Base-by-base conservation (phyloP, 495 filamentous ascomycete genomes). In the Aspergillus affinis region DNA sequence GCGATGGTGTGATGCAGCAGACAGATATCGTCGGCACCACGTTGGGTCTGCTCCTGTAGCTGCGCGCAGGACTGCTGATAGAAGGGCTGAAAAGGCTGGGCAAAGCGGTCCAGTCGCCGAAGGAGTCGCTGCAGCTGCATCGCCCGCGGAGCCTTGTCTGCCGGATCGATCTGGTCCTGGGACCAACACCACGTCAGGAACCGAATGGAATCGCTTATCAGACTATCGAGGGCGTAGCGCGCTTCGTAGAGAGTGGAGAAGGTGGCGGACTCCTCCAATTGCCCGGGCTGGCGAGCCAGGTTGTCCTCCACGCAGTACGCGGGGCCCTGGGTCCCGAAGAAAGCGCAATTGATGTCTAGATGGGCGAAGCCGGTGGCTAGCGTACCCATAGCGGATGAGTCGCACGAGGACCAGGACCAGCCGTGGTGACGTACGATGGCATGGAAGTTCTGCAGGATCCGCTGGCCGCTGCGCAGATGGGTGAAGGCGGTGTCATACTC, bases 381-480 rank as follows among this genome's bases (percentile, higher is more conserved):
- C 44, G 18, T 15, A 18, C 44, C 44, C 44, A 47, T 15, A 6
- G 44, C 18, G 44, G 44, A 18, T 3, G 44, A 47, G 5, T 47
- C 44, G 13, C 44, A 18, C 13, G 44, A 47, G 6, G 13, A 47
- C 44, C 44, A 15, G 44, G 44, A 18, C 13, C 13, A 47, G 13
- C 44, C 44, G 44, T 47, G 44, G 5, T 3, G 44, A 15, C 18
- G 13, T 3, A 15, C 44, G 13, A 15, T 47, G 44, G 13, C 23
- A 26, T 46, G 32, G 21, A 20, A 7, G 17, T 59, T 50, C n/a
- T 47, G 32, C 0, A 59, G 49, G 12, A 59, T 59, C 7, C 49
- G 23, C 12, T 53, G 20, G 15, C 57, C 57, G 7, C 30, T 29
- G 2, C 36, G 57, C 12, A 59, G 50, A 48, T 59, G 57, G 2